Evolutionary conservation across 176 grass and related monocot genomes (phyloP), one percentile per base, ranked within the genome.

Genomic region (Poa pratensis): DNA sequence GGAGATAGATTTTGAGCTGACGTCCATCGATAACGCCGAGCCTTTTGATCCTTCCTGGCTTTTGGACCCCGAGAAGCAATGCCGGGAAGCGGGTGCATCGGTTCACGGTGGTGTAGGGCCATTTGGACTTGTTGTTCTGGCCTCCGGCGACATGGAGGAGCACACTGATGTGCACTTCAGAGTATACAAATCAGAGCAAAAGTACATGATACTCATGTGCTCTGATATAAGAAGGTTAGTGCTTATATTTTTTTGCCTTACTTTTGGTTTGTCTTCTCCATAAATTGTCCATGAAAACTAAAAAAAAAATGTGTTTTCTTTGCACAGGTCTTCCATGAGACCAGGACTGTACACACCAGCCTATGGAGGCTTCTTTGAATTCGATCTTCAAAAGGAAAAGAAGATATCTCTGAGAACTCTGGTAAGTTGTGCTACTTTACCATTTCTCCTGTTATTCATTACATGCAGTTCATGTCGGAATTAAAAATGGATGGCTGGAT

Each of bases 131-230:
- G 67, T 69, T 69, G 11, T 69, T 42, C 35, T 69, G 19, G 67
- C 67, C 19, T 69, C 67, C 1, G 35, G 12, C 19, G 7, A 69
- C 67, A 69, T 69, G 67, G 8, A 69, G 67, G 67, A 69, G 37
- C 67, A 69, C 9, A 69, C 67, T 22, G 35, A 6, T 22, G 35
- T 69, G 67, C 67, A 69, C 9, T 69, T 69, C 37, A 69, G 67
- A 22, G 67, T 69, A 20, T 69, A 69, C 67, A 69, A 69, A 69
- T 69, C 67, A 69, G 35, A n/a, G 19, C 0, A 69, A n/a, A 42
- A 69, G 17, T 42, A 69, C 35, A 69, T 69, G 67, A 69, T 42
- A 39, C 67, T 69, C 67, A 69, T 69, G 67, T 69, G 67, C 67
- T 12, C 67, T 22, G 67, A 69, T 11, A 9, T 69, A 42, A 17